Evolutionary conservation across 192 early-diverging fungal species (phyloP).

Genomic region (Mortierella alpina): DNA sequence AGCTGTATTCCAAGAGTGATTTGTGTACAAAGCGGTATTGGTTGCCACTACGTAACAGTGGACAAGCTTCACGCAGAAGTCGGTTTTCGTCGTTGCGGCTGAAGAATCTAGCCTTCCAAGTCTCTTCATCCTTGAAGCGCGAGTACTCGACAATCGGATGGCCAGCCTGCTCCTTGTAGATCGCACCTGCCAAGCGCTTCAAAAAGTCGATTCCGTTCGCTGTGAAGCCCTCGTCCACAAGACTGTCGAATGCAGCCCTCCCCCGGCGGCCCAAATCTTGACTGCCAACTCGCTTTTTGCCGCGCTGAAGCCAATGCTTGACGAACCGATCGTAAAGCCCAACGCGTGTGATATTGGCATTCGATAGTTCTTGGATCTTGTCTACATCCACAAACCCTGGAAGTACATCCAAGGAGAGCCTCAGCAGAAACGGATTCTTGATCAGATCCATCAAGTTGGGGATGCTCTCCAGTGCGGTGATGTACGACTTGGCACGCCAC

Average conservation of each 20-base stretch:
- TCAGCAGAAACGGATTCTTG: conserved; percentile 2
- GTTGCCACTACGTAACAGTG: background rate
- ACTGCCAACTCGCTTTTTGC: background rate
- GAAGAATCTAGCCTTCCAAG: conserved; percentile 9
- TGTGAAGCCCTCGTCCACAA: background rate
- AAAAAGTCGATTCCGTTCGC: background rate
- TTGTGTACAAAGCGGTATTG: conserved; percentile 7
- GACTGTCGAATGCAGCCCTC: background rate
- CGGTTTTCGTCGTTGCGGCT: too few species aligned
- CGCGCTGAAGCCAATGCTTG: background rate
- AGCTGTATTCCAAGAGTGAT: background rate
- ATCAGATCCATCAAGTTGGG: background rate
- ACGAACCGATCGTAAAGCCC: background rate
- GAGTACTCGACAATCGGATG: background rate
- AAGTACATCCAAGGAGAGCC: background rate
- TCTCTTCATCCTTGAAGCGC: background rate
- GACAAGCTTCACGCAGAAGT: background rate
- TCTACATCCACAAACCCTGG: background rate
- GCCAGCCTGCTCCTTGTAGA: background rate
- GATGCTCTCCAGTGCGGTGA: background rate
- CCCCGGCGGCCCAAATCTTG: background rate
- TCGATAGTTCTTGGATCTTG: background rate
- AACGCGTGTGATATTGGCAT: background rate
- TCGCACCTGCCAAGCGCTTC: background rate
- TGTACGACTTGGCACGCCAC: background rate